A percentile compares a stretch with the other conserved stretches of the same genome.
Evolutionary conservation across 2,329 filamentous ascomycete species (phyloP).

Genomic region (Fusarium anguioides): DNA sequence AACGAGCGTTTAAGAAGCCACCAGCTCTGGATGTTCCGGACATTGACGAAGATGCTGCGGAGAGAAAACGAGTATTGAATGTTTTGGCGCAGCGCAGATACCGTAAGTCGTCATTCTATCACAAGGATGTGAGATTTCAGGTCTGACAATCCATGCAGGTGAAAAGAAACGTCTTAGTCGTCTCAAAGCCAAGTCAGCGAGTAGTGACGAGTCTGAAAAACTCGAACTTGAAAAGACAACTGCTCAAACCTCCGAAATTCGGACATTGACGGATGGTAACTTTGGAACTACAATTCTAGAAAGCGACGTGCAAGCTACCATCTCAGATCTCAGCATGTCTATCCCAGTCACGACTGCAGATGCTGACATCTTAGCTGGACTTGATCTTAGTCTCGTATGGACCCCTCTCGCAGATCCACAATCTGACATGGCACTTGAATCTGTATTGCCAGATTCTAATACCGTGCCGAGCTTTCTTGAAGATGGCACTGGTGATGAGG

Average conservation of each 20-base stretch:
- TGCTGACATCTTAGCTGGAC: slow-evolving; percentile 30
- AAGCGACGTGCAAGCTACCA: not conserved
- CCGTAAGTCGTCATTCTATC: slow-evolving; percentile 46
- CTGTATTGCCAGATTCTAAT: slow-evolving; percentile 29
- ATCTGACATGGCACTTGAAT: slow-evolving; percentile 27
- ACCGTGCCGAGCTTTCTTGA: slow-evolving; percentile 16
- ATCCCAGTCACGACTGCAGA: slow-evolving; percentile 10
- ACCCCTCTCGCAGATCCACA: slow-evolving; percentile 35
- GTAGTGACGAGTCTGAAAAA: slow-evolving; percentile 7
- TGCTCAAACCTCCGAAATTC: not conserved
- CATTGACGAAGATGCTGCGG: slow-evolving; percentile 62
- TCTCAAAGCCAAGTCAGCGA: slow-evolving; percentile 34
- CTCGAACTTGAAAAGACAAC: not conserved
- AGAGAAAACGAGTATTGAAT: slow-evolving; percentile 65
- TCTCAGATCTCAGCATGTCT: not conserved
- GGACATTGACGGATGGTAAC: slow-evolving; percentile 10
- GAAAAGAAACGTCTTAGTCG: slow-evolving; percentile 50
- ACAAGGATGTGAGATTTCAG: no score
- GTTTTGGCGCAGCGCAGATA: slow-evolving; percentile 67
- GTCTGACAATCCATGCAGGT: slow-evolving; percentile 38
- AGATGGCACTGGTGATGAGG: slow-evolving; percentile 6
- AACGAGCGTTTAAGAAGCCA: slow-evolving; percentile 55
- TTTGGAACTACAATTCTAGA: slow-evolving; percentile 5
- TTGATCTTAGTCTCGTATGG: slow-evolving; percentile 44
- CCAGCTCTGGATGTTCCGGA: slow-evolving; percentile 57